Percentiles rank a stretch among this genome's conserved stretches.
Evolutionary conservation across 495 filamentous ascomycete species (phyloP).

Genomic region (Talaromyces trachyspermus): DNA sequence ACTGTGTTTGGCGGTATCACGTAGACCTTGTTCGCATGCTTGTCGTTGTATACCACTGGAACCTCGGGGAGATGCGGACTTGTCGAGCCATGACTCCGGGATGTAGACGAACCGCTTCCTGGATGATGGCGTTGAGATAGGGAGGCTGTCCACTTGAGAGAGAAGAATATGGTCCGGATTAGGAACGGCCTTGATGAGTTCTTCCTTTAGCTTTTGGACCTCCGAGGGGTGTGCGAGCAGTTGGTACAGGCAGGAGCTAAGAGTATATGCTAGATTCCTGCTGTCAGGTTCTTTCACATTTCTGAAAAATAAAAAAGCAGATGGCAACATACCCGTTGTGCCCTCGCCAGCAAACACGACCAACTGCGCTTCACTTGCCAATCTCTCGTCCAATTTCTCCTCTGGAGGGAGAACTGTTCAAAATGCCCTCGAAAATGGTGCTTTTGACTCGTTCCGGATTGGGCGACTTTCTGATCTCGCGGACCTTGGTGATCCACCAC

Average conservation of each 20-base stretch:
- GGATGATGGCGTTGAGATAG: not conserved
- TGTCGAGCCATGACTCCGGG: not conserved
- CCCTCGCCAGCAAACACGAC: not conserved
- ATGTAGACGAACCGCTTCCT: not conserved
- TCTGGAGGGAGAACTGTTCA: no score
- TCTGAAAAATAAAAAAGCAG: no score
- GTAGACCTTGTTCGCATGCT: not conserved
- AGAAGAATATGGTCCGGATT: not conserved
- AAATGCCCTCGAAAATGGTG: no score
- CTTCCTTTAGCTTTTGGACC: not conserved
- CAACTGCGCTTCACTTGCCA: not conserved
- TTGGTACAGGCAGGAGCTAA: not conserved
- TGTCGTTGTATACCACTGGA: not conserved
- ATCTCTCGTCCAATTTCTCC: not conserved
- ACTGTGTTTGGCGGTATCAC: not conserved
- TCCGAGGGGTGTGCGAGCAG: not conserved
- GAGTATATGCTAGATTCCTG: not conserved
- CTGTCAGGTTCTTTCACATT: no score
- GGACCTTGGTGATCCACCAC: no score
- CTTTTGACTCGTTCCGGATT: no score
- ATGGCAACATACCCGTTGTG: no score
- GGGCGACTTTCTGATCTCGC: no score
- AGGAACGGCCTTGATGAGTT: not conserved
- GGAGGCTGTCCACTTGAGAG: not conserved
- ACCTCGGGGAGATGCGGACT: not conserved